Conservation (phyloP, 257 asterid genomes). For the Datura wrightii region DNA sequence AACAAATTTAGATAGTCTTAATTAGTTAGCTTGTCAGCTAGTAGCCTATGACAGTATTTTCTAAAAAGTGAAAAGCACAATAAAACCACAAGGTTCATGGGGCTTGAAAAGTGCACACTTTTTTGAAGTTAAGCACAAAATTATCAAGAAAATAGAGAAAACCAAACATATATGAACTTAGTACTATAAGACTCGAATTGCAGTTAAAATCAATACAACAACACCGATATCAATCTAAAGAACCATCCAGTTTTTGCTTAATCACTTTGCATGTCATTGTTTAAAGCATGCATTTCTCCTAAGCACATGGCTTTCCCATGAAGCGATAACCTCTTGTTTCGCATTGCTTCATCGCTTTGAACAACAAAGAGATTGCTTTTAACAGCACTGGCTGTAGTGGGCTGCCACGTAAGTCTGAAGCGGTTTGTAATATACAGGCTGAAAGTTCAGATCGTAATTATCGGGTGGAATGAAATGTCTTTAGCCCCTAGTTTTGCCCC, state of each 20-base stretch:
- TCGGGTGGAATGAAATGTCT: not conserved
- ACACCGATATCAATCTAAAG: not conserved
- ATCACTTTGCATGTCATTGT: not conserved
- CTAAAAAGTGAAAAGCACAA: not conserved
- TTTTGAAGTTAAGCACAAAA: not conserved
- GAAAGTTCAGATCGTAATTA: slow-evolving; percentile 6
- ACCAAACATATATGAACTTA: slow-evolving; percentile 14
- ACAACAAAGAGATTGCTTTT: not conserved
- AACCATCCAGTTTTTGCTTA: not conserved
- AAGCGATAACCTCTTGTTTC: not conserved
- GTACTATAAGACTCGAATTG: not conserved
- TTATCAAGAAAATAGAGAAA: not conserved
- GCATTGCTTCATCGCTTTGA: not conserved
- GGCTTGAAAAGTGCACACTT: not conserved
- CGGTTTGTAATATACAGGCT: not conserved
- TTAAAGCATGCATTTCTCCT: not conserved
- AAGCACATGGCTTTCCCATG: not conserved
- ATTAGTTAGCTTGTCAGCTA: not conserved
- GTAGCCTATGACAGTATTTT: not conserved
- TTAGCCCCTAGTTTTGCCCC: not conserved
- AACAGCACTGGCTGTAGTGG: not conserved
- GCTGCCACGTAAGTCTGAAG: not conserved
- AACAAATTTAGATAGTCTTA: not conserved
- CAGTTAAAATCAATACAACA: slow-evolving; percentile 1
- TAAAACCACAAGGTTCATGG: not conserved